A percentile compares a stretch with the other conserved stretches of the same genome.
Evolutionary conservation across 768 basidiomycete species (phyloP).

Genomic region (Termitomyces bulborhizus): DNA sequence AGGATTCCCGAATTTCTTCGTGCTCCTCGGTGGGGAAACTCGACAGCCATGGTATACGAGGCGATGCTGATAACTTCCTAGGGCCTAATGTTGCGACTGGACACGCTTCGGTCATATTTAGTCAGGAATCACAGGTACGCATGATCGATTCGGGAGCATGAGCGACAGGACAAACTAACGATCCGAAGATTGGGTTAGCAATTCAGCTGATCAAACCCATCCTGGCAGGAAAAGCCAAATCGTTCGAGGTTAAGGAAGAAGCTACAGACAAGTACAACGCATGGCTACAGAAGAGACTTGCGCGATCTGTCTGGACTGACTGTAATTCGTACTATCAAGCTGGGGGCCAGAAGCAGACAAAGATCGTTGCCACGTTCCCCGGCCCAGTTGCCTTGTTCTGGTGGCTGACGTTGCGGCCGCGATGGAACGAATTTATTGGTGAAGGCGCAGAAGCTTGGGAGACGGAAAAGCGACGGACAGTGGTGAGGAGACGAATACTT

Average conservation of each 20-base stretch:
- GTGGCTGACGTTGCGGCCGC: constrained; percentile 39
- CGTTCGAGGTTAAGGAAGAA: constrained; percentile 41
- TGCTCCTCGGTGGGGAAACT: constrained; percentile 33
- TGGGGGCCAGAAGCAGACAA: constrained; percentile 28
- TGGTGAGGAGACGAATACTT: constrained; percentile 17
- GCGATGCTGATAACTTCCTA: constrained; percentile 10
- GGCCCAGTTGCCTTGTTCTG: constrained; percentile 46
- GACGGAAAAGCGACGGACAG: constrained; percentile 19
- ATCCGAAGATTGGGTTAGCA: constrained; percentile 38
- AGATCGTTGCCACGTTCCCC: constrained; percentile 46
- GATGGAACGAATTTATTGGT: constrained; percentile 37
- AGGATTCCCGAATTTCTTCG: constrained; percentile 51
- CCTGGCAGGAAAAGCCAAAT: constrained; percentile 38
- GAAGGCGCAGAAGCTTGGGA: constrained; percentile 35
- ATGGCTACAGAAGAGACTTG: constrained; percentile 43
- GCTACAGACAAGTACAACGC: constrained; percentile 45
- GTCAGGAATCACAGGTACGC: constrained; percentile 48
- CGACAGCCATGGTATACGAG: neutral
- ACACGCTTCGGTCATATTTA: constrained; percentile 53
- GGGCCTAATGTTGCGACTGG: constrained; percentile 55
- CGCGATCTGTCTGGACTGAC: constrained; percentile 44
- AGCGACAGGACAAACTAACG: constrained; percentile 5
- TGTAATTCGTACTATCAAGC: constrained; percentile 50
- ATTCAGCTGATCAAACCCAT: constrained; percentile 49
- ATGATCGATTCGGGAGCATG: constrained; percentile 6